Conservation (phyloP, 192 early-diverging fungal species). For the Mortierella claussenii region DNA sequence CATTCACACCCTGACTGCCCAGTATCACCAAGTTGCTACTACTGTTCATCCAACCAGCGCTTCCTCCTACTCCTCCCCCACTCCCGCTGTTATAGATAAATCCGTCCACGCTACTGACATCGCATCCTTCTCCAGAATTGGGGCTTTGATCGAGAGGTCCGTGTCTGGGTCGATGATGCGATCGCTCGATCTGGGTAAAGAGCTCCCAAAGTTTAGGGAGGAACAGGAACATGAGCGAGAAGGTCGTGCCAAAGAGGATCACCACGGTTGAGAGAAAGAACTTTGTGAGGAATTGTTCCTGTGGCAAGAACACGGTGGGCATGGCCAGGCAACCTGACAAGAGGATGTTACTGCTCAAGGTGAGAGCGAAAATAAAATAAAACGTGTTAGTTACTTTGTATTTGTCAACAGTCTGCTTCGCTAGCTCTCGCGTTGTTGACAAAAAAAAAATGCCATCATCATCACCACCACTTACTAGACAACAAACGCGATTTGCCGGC, state of each 20-base stretch:
- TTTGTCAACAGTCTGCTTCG: background rate
- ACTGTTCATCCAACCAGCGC: slow-evolving; percentile 14
- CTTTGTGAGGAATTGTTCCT: slow-evolving; percentile 57
- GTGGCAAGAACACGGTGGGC: slow-evolving; percentile 48
- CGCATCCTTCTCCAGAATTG: background rate
- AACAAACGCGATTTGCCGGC: slow-evolving; percentile 59
- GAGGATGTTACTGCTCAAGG: slow-evolving; percentile 36
- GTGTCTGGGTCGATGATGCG: background rate
- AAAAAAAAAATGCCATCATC: background rate
- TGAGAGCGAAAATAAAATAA: background rate
- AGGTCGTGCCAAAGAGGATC: slow-evolving; percentile 57
- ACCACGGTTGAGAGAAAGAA: slow-evolving; percentile 59
- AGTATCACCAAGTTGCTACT: background rate
- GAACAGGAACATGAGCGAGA: slow-evolving; percentile 62
- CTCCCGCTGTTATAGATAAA: slow-evolving; percentile 19
- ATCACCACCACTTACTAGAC: slow-evolving; percentile 59
- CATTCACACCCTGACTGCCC: background rate
- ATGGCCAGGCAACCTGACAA: slow-evolving; percentile 44
- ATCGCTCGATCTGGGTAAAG: slow-evolving; percentile 26
- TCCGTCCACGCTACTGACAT: slow-evolving; percentile 18
- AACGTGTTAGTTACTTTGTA: background rate
- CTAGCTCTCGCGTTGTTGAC: background rate
- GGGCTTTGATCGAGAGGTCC: background rate
- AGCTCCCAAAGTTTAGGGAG: slow-evolving; percentile 58
- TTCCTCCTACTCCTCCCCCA: too few relatives aligned